A percentile compares a stretch with the other conserved stretches of the same genome.
Evolutionary conservation across 208 protist genomes (phyloP).

Genomic region (Borovskyia barvae): DNA sequence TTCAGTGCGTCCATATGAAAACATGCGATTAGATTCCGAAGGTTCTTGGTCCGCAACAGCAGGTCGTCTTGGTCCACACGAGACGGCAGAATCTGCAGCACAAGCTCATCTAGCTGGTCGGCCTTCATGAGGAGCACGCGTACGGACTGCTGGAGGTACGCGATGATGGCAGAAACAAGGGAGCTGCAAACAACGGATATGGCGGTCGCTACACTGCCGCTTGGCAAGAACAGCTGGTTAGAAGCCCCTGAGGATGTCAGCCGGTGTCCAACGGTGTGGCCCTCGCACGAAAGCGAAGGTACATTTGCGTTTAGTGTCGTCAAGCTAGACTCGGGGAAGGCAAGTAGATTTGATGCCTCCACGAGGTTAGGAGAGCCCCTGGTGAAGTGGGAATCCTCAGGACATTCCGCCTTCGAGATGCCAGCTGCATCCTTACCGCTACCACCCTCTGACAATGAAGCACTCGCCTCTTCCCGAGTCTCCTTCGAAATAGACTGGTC

Average conservation of each 20-base stretch:
- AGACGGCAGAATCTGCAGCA: constrained; percentile 75
- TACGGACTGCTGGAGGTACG: constrained; percentile 44
- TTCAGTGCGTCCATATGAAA: constrained; percentile 61
- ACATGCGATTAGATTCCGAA: constrained; percentile 47
- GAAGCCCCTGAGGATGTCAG: neutral
- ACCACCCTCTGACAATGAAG: too few relatives aligned
- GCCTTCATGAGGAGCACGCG: constrained; percentile 53
- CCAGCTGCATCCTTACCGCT: too few relatives aligned
- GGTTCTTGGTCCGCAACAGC: constrained; percentile 45
- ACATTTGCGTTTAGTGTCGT: too few relatives aligned
- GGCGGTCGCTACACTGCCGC: constrained; percentile 14
- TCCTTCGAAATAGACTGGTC: too few relatives aligned
- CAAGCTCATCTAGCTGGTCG: constrained; percentile 78
- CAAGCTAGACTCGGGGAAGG: too few relatives aligned
- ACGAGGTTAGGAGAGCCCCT: too few relatives aligned
- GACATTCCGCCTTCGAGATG: too few relatives aligned
- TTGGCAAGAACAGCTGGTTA: neutral
- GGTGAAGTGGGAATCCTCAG: too few relatives aligned
- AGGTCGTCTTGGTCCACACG: constrained; percentile 70
- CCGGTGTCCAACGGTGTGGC: neutral
- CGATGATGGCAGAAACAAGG: constrained; percentile 50
- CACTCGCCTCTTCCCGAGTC: too few relatives aligned
- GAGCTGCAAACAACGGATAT: constrained; percentile 56
- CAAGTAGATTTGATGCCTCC: too few relatives aligned
- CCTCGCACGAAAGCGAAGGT: neutral